Percentiles rank a stretch among this genome's conserved stretches.
Conservation (phyloP, 768 basidiomycete species). For the Tricholoma hemisulphureum region DNA sequence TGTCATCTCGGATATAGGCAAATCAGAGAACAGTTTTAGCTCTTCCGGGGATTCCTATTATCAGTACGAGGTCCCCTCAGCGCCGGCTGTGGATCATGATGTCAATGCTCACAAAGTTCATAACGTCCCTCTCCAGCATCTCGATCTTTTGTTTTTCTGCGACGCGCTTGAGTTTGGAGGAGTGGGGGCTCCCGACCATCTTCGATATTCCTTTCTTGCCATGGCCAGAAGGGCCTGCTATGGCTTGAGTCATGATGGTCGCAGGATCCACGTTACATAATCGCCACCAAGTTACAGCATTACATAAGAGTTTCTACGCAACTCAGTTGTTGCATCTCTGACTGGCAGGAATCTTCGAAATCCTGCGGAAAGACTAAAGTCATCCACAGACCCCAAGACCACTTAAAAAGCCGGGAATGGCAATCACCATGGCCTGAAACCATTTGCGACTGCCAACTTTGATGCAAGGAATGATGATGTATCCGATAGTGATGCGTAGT, state of each 20-base stretch:
- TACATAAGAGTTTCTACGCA: no score
- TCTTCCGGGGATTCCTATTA: slow-evolving; percentile 50
- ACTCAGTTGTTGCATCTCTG: no score
- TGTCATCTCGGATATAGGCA: slow-evolving; percentile 76
- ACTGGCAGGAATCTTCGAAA: no score
- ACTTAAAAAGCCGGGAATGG: no score
- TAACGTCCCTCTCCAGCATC: slow-evolving; percentile 45
- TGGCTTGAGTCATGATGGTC: slow-evolving; percentile 1
- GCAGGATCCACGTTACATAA: no score
- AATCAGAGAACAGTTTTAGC: slow-evolving; percentile 61
- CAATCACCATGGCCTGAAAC: no score
- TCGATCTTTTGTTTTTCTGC: slow-evolving; percentile 52
- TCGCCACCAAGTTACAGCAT: no score
- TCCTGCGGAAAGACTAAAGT: no score
- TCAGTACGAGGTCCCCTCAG: slow-evolving; percentile 6
- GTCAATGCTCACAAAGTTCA: slow-evolving; percentile 45
- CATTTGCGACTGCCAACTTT: no score
- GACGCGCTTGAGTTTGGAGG: slow-evolving; percentile 40
- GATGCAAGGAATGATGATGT: no score
- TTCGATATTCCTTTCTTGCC: slow-evolving; percentile 6
- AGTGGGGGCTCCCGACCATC: slow-evolving; percentile 10
- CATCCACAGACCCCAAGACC: no score
- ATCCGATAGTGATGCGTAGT: no score
- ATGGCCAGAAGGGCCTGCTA: slow-evolving; percentile 15
- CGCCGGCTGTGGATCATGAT: not conserved